Evolutionary conservation across 345 rosid species (phyloP).

Genomic region (Populus nigra): DNA sequence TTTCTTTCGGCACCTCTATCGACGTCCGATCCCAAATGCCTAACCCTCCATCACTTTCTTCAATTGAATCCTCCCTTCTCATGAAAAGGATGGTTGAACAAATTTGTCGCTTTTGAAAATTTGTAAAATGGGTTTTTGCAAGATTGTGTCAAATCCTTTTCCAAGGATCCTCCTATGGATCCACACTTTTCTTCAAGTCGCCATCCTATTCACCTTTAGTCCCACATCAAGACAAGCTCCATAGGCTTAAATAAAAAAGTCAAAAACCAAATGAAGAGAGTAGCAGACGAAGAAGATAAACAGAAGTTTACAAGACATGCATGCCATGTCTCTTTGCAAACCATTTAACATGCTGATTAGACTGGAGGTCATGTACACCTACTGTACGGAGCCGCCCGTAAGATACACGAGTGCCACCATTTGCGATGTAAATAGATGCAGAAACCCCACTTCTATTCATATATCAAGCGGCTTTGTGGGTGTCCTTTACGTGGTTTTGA

Average conservation of each 20-base stretch:
- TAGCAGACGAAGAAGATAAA: neutral
- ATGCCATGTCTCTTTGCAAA: constrained; percentile 5
- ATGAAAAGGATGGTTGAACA: constrained; percentile 14
- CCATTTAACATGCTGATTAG: constrained; percentile 29
- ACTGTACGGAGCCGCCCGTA: constrained; percentile 38
- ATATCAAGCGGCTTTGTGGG: too few relatives aligned
- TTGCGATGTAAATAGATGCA: too few relatives aligned
- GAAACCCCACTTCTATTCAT: too few relatives aligned
- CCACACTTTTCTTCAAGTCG: constrained; percentile 51
- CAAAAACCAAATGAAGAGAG: constrained; percentile 19
- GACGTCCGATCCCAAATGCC: neutral
- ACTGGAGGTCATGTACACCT: constrained; percentile 29
- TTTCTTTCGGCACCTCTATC: neutral
- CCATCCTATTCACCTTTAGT: constrained; percentile 41
- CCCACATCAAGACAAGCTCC: constrained; percentile 40
- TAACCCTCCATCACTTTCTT: neutral
- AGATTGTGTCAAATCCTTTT: constrained; percentile 53
- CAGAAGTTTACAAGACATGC: constrained; percentile 10
- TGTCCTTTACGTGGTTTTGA: too few relatives aligned
- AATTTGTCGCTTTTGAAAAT: constrained; percentile 8
- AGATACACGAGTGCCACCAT: neutral
- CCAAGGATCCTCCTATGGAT: constrained; percentile 56
- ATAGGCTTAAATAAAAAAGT: constrained; percentile 28
- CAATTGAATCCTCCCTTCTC: neutral
- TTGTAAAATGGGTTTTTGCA: constrained; percentile 1